These are phyloP conservation scores for Epichloe typhina DNA, from an alignment of 2,329 filamentous ascomycete species.

Conservation along the genomic window DNA sequence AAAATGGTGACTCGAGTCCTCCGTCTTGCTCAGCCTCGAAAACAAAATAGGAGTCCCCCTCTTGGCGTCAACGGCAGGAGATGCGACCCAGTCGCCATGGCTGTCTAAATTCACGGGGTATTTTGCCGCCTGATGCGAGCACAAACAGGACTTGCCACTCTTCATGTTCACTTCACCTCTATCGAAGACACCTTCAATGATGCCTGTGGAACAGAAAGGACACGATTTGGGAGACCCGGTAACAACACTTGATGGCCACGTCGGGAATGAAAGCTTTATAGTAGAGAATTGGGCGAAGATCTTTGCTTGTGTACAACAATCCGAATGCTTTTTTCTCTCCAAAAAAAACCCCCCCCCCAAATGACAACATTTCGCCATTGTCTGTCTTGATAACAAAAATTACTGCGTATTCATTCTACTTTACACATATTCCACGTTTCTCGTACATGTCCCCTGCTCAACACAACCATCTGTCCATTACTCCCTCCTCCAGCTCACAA, in stretches of 20 bases:
- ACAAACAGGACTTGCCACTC: neutral
- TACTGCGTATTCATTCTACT: neutral
- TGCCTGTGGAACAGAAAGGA: neutral
- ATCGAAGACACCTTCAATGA: neutral
- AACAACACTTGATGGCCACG: neutral
- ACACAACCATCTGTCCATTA: conserved; percentile 17
- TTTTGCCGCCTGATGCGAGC: neutral
- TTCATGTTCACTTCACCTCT: neutral
- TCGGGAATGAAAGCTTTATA: neutral
- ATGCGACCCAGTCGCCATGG: conserved; percentile 1
- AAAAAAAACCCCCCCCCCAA: no score
- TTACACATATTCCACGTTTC: neutral
- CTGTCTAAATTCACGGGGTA: conserved; percentile 3
- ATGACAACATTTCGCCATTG: neutral
- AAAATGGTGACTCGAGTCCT: neutral
- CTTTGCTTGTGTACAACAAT: neutral
- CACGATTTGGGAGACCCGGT: neutral
- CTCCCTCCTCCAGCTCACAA: conserved; percentile 58
- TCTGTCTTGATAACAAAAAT: neutral
- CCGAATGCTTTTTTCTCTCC: neutral
- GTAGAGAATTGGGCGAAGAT: neutral
- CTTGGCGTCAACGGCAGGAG: neutral
- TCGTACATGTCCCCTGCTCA: neutral
- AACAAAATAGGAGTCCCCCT: neutral
- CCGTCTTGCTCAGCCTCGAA: conserved; percentile 1